Conservation (phyloP, 169 alveolate genomes). For the Cryptosporidium baileyi region DNA sequence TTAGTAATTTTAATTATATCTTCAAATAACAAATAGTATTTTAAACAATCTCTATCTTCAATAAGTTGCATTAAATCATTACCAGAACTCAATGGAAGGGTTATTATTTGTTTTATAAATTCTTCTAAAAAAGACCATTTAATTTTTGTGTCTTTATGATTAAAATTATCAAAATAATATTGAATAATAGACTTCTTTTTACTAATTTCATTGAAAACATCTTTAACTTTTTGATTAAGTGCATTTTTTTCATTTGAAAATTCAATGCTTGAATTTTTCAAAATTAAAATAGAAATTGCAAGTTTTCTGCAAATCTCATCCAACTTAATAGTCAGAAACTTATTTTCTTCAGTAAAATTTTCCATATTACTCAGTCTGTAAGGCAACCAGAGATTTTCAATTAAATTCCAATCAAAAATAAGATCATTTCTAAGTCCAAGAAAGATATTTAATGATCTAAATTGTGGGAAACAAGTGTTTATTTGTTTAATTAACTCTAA, state of each 20-base stretch:
- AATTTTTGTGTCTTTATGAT: background rate
- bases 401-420: slow-evolving; percentile 27
- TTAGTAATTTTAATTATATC: background rate
- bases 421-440: slow-evolving; percentile 8
- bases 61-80: background rate
- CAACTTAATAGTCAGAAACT: background rate
- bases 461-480: slow-evolving; percentile 20
- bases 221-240: background rate
- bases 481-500: slow-evolving; percentile 7
- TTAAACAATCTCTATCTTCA: slow-evolving; percentile 45
- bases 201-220: background rate
- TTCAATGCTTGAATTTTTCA: background rate
- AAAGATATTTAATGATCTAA: background rate
- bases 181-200: background rate
- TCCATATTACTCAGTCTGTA: background rate
- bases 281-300: slow-evolving; percentile 15
- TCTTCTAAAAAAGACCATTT: slow-evolving; percentile 2
- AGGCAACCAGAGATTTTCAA: slow-evolving; percentile 48
- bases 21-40: slow-evolving; percentile 9
- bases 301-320: slow-evolving; percentile 32
- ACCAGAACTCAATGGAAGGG: slow-evolving; percentile 26
- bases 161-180: background rate
- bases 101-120: background rate
- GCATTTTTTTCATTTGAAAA: background rate
- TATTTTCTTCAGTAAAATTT: background rate